A percentile compares a stretch with the other conserved stretches of the same genome.
Conservation (phyloP, 2,329 filamentous ascomycete species). For the Microdochium nivale region DNA sequence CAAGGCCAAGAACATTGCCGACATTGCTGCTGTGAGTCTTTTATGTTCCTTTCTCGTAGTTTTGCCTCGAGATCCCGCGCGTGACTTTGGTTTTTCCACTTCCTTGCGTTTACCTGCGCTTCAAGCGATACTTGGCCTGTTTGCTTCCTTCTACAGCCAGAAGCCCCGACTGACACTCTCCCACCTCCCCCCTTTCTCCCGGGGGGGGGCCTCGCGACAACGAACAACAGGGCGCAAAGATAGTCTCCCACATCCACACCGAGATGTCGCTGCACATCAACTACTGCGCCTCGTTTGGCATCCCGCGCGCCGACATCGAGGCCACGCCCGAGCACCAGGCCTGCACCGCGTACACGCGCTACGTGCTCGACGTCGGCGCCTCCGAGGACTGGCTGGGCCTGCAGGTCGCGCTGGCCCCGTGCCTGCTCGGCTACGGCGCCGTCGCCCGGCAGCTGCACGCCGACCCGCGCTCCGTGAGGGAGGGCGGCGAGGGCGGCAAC, state of each 20-base stretch:
- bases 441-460: conserved; percentile 64
- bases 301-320: conserved; percentile 66
- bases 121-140: neutral
- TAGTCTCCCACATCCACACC: conserved; percentile 66
- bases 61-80: neutral
- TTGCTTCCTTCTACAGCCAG: neutral
- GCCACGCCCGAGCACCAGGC: conserved; percentile 62
- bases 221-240: conserved; percentile 50
- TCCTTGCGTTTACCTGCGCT: neutral
- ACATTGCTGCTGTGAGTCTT: conserved; percentile 59
- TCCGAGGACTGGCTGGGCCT: conserved; percentile 83
- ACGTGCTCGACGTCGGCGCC: conserved; percentile 81
- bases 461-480: conserved; percentile 46
- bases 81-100: too few species aligned
- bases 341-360: conserved; percentile 64
- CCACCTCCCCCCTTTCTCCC: too few species aligned
- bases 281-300: conserved; percentile 75
- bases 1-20: conserved; percentile 66
- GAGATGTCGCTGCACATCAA: conserved; percentile 76
- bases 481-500: conserved; percentile 53
- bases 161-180: too few species aligned
- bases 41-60: neutral
- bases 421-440: conserved; percentile 79
- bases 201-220: too few species aligned
- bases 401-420: conserved; percentile 77